These are phyloP conservation scores for Nothophytophthora sp. DNA, from an alignment of 352 stramenopile genomes.

Conservation along the genomic window DNA sequence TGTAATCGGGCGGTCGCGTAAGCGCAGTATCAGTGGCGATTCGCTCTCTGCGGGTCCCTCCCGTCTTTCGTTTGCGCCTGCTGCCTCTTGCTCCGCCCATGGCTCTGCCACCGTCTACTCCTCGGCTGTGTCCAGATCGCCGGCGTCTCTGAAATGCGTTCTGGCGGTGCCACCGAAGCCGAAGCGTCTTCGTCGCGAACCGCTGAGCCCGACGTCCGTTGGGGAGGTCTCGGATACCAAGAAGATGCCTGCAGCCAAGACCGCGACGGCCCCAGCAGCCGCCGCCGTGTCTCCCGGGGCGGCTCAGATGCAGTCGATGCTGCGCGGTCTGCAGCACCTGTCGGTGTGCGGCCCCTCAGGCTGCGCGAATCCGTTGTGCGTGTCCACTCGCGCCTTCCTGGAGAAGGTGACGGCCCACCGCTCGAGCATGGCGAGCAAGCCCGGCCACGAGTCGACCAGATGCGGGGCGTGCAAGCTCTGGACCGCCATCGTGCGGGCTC, in stretches of 20 bases:
- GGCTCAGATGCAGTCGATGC: conserved; percentile 60
- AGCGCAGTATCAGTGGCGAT: conserved; percentile 17
- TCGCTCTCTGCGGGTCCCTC: conserved; percentile 2
- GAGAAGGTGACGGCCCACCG: conserved; percentile 50
- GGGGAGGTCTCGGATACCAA: conserved; percentile 35
- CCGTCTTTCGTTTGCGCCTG: conserved; percentile 8
- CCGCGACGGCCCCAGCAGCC: conserved; percentile 2
- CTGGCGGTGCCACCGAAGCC: conserved; percentile 4
- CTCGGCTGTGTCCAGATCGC: background rate
- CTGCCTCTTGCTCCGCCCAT: background rate
- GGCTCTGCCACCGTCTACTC: background rate
- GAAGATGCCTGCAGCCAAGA: conserved; percentile 17
- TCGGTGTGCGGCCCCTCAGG: conserved; percentile 30
- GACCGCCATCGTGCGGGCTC: conserved; percentile 37
- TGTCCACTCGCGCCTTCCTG: conserved; percentile 56
- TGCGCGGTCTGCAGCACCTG: conserved; percentile 53
- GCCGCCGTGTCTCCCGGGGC: conserved; percentile 19
- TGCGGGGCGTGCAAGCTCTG: conserved; percentile 71
- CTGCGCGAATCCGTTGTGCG: conserved; percentile 52
- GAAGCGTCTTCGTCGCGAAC: conserved; percentile 39
- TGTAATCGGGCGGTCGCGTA: conserved; percentile 9
- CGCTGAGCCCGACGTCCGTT: conserved; percentile 47
- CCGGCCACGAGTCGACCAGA: conserved; percentile 25
- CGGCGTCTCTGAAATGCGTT: conserved; percentile 15
- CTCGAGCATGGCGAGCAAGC: conserved; percentile 17